Evolutionary conservation across 164 flowering plant species (phyloP).

Genomic region (Vitis rupestris): DNA sequence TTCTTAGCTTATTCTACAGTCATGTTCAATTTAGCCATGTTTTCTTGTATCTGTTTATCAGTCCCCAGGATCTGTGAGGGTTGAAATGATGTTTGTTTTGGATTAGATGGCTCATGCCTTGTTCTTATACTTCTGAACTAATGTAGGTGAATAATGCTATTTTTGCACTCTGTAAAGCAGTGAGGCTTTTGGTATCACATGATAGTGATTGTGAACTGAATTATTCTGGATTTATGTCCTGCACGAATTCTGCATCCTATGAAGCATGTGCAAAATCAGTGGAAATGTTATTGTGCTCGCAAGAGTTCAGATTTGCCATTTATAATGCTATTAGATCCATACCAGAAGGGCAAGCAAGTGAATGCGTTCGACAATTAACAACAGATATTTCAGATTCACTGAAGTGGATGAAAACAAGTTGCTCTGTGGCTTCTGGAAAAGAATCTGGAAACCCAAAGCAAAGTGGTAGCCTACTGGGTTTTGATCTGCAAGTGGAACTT

Average conservation of each 20-base stretch:
- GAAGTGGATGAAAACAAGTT: conserved; percentile 57
- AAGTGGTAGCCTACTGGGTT: conserved; percentile 6
- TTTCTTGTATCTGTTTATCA: background rate
- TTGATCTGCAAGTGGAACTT: conserved; percentile 47
- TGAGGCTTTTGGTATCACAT: conserved; percentile 37
- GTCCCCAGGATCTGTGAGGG: background rate
- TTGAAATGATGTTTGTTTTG: conserved; percentile 2
- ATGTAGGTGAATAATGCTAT: conserved; percentile 65
- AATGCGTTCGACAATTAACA: conserved; percentile 45
- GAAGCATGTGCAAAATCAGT: conserved; percentile 49
- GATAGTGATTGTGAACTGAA: conserved; percentile 24
- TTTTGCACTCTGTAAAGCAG: conserved; percentile 71
- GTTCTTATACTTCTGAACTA: conserved; percentile 10
- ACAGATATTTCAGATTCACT: conserved; percentile 65
- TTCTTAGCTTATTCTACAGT: too few relatives aligned
- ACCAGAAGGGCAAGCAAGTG: conserved; percentile 92
- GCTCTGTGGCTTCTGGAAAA: conserved; percentile 21
- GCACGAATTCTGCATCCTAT: conserved; percentile 17
- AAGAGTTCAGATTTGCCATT: conserved; percentile 54
- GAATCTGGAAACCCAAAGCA: conserved; percentile 15
- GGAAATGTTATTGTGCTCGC: conserved; percentile 48
- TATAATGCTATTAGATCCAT: conserved; percentile 52
- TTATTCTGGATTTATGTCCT: conserved; percentile 13
- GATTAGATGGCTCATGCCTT: conserved; percentile 1
- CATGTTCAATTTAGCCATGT: background rate